Conservation (phyloP, 2,329 filamentous ascomycete genomes). For the Fusarium sp. region DNA sequence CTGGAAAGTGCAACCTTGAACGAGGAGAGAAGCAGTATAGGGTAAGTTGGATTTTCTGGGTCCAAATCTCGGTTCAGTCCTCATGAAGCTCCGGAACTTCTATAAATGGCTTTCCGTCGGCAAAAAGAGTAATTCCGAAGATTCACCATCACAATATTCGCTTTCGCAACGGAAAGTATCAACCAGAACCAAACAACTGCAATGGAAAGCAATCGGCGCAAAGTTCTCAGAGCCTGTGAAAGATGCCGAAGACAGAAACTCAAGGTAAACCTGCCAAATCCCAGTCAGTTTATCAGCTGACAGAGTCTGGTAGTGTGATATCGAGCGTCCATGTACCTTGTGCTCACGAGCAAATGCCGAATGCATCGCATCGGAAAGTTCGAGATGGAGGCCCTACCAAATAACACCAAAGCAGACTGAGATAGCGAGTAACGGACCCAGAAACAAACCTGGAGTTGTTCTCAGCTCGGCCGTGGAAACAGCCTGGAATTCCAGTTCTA, state of each 20-base stretch:
- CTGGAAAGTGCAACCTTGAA: no score
- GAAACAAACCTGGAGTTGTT: accelerated
- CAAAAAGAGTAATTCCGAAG: background rate
- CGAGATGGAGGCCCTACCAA: background rate
- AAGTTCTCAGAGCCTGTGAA: slow-evolving; percentile 4
- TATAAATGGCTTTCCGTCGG: accelerated
- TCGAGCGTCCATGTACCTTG: no score
- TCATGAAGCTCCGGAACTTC: no score
- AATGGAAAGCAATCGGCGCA: no score
- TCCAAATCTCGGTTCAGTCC: no score
- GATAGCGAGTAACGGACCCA: accelerated
- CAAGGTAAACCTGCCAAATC: background rate
- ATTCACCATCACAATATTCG: background rate
- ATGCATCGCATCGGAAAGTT: no score
- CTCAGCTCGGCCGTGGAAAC: background rate
- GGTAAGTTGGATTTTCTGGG: no score
- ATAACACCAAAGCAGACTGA: accelerated
- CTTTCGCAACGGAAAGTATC: background rate
- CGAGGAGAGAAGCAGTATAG: no score
- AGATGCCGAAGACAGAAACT: slow-evolving; percentile 29
- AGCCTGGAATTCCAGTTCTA: slow-evolving; percentile 26
- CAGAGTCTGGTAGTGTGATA: no score
- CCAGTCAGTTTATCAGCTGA: accelerated
- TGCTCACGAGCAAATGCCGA: no score
- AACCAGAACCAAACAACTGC: background rate